Evolutionary conservation across 495 filamentous ascomycete species (phyloP), one percentile per base, ranked within the genome.

Genomic region (Achaetomiella virescens): DNA sequence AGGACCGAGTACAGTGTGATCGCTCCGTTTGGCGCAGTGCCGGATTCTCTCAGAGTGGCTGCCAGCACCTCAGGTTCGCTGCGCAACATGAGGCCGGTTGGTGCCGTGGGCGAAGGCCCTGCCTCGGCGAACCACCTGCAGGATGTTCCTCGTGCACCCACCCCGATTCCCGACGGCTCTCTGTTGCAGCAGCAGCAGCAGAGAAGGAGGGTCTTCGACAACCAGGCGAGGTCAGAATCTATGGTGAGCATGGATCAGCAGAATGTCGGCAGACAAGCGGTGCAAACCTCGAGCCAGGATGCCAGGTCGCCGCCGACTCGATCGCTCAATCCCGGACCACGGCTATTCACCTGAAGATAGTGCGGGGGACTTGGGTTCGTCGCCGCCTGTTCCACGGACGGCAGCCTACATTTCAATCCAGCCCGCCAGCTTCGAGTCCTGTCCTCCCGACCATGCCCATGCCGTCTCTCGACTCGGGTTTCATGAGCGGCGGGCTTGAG

Each of bases 31-130:
- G 87, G 84, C 40, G 76, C 81, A 25, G 83, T 82, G 44, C 80
- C 84, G 18, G 87, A 89, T 36, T 95, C 90, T 7, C 74, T 96
- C n/a, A 79, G 91, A 51, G 89, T 95, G 11, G 84, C 87, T 59
- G 91, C 91, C 18, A 93, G 89, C 67, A 92, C 89, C 15, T 83
- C 90, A 29, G 88, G 88, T 17, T 95, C 91, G 8, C 78, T 96
- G 54, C 88, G 90, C n/a, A 83, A 86, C 41, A 87, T 95, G 70
- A 81, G 88, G 52, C 91, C 90, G 8, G 81, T 88, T 29, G 79
- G 84, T 8, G 69, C 81, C 18, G 81, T 81, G 29, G 80, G 80
- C 37, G 75, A 77, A 6, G 64, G 61, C 0, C 66, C 76, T 37
- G 38, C 36, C 37, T 35, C 36, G 54, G 74, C 59, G 20, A 77